Base-by-base conservation (phyloP, 78 protist genomes). In the Dictyostelium firmibasis region DNA sequence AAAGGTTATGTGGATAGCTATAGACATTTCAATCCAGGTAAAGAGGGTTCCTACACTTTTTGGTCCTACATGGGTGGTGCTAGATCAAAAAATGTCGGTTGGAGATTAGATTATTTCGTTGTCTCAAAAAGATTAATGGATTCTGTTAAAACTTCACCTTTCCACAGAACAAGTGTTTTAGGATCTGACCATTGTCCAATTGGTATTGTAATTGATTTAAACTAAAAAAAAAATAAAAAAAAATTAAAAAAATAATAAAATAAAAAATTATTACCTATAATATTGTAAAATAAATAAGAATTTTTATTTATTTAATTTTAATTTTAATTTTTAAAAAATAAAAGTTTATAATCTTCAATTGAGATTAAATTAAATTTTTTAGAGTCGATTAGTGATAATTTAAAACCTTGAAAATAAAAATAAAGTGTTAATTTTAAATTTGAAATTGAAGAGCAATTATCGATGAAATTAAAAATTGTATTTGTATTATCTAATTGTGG, bases 91-190 rank as follows among this genome's bases (percentile, higher is more conserved):
- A 83, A 91, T 74, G 85, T 83, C 23, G 97, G 97, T 41, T 96
- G 97, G 97, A 74, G 97, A 76, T 82, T 95, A 57, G 97, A 95
- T 69, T 95, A 95, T 35, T 94, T 94, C 57, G 47, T 95, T n/a
- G 95, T 95, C 2, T 57, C 96, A 44, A 18, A 70, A n/a, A 50
- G 85, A n/a, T 74, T 89, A 13, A 72, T 95, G 14, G 91, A 86
- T 47, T 38, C 81, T 16, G 53, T 93, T 33, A 81, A 75, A 33
- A 38, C 74, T 41, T 20, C 81, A n/a, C 72, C 93, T 27, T 83
- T 81, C 38, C 86, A 85, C n/a, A 78, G 96, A 74, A 25, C 86
- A 36, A 74, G 43, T 29, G 92, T 83, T 16, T 38, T 72, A 18
- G 96, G 96, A 25, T 83, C 91, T 27, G 96, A 84, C 53, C 95